phyloP scores from a whole-genome alignment of 306 rosid species.

The Cicer cuneatum region DNA sequence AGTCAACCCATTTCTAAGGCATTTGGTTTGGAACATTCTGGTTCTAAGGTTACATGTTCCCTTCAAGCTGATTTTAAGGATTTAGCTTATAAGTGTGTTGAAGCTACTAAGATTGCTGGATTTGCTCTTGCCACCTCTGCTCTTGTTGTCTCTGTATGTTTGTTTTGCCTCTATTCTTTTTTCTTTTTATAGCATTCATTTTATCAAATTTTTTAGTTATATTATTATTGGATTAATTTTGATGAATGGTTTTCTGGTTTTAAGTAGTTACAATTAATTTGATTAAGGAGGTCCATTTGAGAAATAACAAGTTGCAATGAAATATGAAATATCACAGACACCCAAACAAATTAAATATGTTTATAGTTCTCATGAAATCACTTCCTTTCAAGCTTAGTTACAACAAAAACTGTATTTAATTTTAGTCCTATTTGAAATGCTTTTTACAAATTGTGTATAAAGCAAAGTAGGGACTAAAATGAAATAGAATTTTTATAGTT shows the following conservation, averaged over 20 bases:
- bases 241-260: constrained; percentile 26
- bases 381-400: not conserved
- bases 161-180: not conserved
- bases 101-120: constrained; percentile 91
- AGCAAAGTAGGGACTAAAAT: not conserved
- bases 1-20: constrained; percentile 56
- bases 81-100: constrained; percentile 66
- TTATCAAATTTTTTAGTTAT: not conserved
- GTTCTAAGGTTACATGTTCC: constrained; percentile 46
- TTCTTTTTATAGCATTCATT: not conserved
- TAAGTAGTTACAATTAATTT: constrained; percentile 1
- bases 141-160: constrained; percentile 89
- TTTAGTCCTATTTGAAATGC: no score
- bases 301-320: not conserved
- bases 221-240: not conserved
- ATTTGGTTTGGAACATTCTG: constrained; percentile 47
- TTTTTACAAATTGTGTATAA: not conserved
- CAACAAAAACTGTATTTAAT: no score
- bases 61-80: constrained; percentile 63
- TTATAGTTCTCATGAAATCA: not conserved
- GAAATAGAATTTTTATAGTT: not conserved
- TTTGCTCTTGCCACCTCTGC: constrained; percentile 98
- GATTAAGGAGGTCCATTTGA: constrained; percentile 7
- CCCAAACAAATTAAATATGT: not conserved
- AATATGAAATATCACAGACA: not conserved